Evolutionary conservation across 495 filamentous ascomycete species (phyloP), one percentile per base, ranked within the genome.

Genomic region (Penicillium manginii): DNA sequence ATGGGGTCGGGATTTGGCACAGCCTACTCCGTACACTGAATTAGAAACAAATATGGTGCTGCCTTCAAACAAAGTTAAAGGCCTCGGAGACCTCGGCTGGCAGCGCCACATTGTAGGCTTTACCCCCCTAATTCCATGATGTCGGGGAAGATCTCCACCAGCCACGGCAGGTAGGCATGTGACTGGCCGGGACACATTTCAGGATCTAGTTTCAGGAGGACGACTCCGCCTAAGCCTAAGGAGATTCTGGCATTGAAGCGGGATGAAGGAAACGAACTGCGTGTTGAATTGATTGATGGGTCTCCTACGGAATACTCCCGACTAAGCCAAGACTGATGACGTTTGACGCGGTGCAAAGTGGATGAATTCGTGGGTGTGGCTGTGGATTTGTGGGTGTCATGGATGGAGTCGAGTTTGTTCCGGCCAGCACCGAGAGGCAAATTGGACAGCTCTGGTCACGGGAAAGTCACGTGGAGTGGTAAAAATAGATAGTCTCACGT

Each of bases 21-120:
- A 59, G 59, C 62, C 59, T 26, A 18, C 22, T 48, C 39, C 10
- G 47, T 26, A 18, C 22, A 52, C 39, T 14, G 47, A 39, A 48
- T 47, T 60, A 60, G 60, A 46, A 66, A 59, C 22, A 14, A 50
- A 23, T 52, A 59, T 59, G 21, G 43, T 54, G 52, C 52, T 63
- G 60, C 60, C 63, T 60, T 48, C 31, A 43, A 19, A 17, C 15
- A 43, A 43, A 43, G 7, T 33, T 33, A 29, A 42, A 19, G 15
- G 9, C 17, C 8, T 26, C 56, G 56, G 60, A 52, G 52, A 47
- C 56, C 29, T 22, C 49, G 59, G 55, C 35, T 45, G 22, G 21
- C 45, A 43, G 31, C 57, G 51, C 40, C 57, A 45, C 60, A 43
- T 11, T 18, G 40, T 9, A 37, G 35, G 35, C 35, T 15, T 37